Conservation (phyloP, 805 yeast species). For the Candida railenensis region DNA sequence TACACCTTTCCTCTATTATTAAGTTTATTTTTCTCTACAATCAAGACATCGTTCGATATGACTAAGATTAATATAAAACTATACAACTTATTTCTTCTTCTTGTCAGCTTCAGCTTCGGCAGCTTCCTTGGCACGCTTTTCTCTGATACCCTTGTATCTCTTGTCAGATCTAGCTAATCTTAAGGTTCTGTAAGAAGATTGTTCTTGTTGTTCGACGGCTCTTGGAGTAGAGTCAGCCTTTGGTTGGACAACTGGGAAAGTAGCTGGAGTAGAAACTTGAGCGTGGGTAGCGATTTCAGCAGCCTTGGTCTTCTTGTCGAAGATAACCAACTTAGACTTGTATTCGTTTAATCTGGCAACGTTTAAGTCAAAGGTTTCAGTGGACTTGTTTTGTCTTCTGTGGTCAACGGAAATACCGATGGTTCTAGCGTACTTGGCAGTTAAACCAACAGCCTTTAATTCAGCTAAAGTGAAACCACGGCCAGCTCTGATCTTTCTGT, state of each 20-base stretch:
- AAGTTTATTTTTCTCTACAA: too few species aligned
- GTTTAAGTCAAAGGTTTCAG: slow-evolving; percentile 91
- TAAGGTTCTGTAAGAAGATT: slow-evolving; percentile 87
- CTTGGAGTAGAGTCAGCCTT: slow-evolving; percentile 74
- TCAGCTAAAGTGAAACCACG: slow-evolving; percentile 98
- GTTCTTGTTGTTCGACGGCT: slow-evolving; percentile 76
- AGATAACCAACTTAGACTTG: slow-evolving; percentile 92
- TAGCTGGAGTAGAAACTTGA: slow-evolving; percentile 74
- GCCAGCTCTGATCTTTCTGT: slow-evolving; percentile 99
- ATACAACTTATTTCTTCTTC: slow-evolving; percentile 70
- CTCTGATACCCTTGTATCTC: slow-evolving; percentile 94
- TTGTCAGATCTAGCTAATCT: slow-evolving; percentile 94
- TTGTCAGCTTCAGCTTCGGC: slow-evolving; percentile 99
- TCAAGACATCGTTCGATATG: slow-evolving; percentile 4
- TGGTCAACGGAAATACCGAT: slow-evolving; percentile 98
- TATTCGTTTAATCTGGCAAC: slow-evolving; percentile 96
- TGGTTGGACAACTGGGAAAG: slow-evolving; percentile 91
- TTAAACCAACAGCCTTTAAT: slow-evolving; percentile 95
- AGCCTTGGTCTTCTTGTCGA: slow-evolving; percentile 83
- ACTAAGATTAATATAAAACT: slow-evolving; percentile 20
- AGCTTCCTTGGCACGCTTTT: slow-evolving; percentile 93
- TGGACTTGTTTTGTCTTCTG: slow-evolving; percentile 98
- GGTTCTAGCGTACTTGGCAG: slow-evolving; percentile 93
- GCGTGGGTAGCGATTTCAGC: slow-evolving; percentile 63
- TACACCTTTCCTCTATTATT: background rate